Evolutionary conservation across 2,329 filamentous ascomycete species (phyloP), one percentile per base, ranked within the genome.

Genomic region (Xylaria sp.): DNA sequence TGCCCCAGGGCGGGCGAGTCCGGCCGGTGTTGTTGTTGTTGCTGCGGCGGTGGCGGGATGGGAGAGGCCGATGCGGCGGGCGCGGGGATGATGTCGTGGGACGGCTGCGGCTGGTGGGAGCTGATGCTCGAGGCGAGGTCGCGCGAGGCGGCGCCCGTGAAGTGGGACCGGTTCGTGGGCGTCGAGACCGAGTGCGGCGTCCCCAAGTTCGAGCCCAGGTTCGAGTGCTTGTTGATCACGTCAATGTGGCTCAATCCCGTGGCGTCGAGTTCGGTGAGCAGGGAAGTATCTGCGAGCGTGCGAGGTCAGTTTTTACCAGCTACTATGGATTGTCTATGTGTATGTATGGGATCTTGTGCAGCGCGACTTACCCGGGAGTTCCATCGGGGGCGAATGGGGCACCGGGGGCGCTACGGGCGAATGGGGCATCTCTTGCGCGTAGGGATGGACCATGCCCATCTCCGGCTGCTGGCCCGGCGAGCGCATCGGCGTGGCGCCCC

Each of bases 361-460:
- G 26, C 44, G 4, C 1, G 8, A 66, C 74, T 60, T 70, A 80
- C 80, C 78, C 52, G 68, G 69, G 39, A 84, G 66, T 59, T 84
- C 81, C 6, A 71, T 71, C n/a, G 81, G 62, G 9, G 72, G 70
- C 0, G 71, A 77, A 47, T 75, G 71, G 1, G 66, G 71, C 69
- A 80, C 75, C 62, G n/a, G n/a, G n/a, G n/a, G n/a, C n/a, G n/a
- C n/a, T n/a, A n/a, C n/a, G 9, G 72, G 70, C 0, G 71, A 77
- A 47, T 75, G 71, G 1, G 66, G 71, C 69, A 80, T 75, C 62
- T n/a, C n/a, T n/a, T n/a, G n/a, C n/a, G 81, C 79, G 22, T 70
- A 59, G 16, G 24, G 55, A 7, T 48, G 19, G 17, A 43, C 39
- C 60, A 62, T 59, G 24, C 42, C 48, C 51, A 59, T 48, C 22